phyloP scores from a whole-genome alignment of 768 basidiomycete species.

The Boletus rubescentipes region DNA sequence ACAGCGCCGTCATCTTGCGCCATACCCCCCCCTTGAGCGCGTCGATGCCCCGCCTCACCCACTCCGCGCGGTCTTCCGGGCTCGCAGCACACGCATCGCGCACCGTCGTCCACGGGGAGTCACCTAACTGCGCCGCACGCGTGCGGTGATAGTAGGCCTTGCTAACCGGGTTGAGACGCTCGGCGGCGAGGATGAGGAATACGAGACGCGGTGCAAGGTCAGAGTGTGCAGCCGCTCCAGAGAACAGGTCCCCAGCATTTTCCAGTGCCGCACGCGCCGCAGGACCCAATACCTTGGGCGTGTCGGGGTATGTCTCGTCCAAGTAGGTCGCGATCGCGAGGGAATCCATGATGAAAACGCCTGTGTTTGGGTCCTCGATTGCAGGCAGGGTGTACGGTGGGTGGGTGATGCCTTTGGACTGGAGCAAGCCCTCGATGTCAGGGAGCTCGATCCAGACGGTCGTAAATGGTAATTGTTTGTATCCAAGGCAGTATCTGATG shows the following conservation, averaged over 20 bases:
- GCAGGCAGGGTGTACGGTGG: constrained; percentile 45
- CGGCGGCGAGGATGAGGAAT: constrained; percentile 25
- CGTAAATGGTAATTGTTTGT: constrained; percentile 12
- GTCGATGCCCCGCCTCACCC: constrained; percentile 17
- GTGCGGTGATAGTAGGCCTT: constrained; percentile 41
- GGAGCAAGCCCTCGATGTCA: constrained; percentile 39
- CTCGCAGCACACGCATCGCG: constrained; percentile 19
- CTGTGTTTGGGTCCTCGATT: constrained; percentile 47
- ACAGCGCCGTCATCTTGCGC: constrained; percentile 17
- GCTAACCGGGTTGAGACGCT: constrained; percentile 34
- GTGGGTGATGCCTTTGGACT: constrained; percentile 26
- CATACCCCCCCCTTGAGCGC: constrained; percentile 30
- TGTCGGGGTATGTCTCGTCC: constrained; percentile 47
- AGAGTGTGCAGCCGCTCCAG: too few species aligned
- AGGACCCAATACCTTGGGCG: constrained; percentile 38
- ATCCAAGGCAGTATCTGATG: constrained; percentile 15
- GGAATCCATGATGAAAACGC: constrained; percentile 41
- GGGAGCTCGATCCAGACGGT: constrained; percentile 35
- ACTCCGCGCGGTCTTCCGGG: constrained; percentile 24
- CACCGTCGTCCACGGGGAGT: constrained; percentile 37
- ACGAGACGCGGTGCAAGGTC: constrained; percentile 5
- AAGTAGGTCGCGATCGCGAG: constrained; percentile 49
- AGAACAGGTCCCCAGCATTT: constrained; percentile 24
- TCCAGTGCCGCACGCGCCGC: constrained; percentile 34
- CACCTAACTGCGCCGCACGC: constrained; percentile 33